phyloP scores from a whole-genome alignment of 176 grass and related monocot genomes.

The Eremochloa ophiuroides region DNA sequence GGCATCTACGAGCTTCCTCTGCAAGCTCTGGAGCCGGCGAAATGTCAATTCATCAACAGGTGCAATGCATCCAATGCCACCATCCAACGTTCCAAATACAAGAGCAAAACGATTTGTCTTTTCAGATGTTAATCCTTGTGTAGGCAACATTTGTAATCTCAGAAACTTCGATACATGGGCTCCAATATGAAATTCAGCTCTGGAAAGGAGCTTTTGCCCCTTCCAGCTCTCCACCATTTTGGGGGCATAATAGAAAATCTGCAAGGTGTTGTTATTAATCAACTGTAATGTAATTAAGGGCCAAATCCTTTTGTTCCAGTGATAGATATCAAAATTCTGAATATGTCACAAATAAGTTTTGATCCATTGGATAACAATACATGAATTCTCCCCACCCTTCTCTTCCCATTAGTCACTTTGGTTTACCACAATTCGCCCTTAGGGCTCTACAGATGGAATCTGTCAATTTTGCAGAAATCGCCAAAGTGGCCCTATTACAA shows the following conservation, averaged over 20 bases:
- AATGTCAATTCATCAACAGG: constrained; percentile 87
- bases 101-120: constrained; percentile 90
- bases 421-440: too few relatives aligned
- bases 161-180: constrained; percentile 76
- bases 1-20: constrained; percentile 73
- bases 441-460: too few relatives aligned
- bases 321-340: not conserved
- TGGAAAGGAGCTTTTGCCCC: constrained; percentile 84
- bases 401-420: not conserved
- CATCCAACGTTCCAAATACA: constrained; percentile 81
- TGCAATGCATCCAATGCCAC: constrained; percentile 91
- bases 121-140: constrained; percentile 53
- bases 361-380: not conserved
- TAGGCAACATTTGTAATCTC: constrained; percentile 80
- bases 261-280: constrained; percentile 25
- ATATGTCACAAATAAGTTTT: not conserved
- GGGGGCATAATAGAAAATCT: constrained; percentile 97
- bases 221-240: constrained; percentile 97
- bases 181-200: constrained; percentile 87
- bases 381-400: not conserved
- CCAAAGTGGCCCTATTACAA: too few relatives aligned
- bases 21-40: constrained; percentile 69
- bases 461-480: too few relatives aligned
- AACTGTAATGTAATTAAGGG: not conserved
- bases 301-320: not conserved